Percentiles rank a stretch among this genome's conserved stretches.
These are phyloP conservation scores for Panaeolus papilionaceus DNA, from an alignment of 768 basidiomycete species.

Conservation along the genomic window DNA sequence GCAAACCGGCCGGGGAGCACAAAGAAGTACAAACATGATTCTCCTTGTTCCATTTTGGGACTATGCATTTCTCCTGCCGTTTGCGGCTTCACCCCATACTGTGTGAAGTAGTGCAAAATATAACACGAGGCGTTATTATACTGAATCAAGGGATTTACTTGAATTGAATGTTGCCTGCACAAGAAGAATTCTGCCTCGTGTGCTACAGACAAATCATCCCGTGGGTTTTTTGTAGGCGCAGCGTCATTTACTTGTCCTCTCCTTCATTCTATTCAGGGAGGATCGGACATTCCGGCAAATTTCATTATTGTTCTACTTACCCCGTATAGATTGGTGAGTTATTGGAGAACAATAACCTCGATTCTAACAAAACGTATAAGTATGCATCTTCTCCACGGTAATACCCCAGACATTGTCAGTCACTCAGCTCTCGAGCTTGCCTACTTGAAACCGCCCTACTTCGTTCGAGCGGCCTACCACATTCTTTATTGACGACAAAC, in stretches of 20 bases:
- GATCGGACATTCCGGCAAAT: not conserved
- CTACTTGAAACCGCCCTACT: slow-evolving; percentile 20
- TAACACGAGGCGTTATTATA: not conserved
- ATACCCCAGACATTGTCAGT: slow-evolving; percentile 13
- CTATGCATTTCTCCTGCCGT: not conserved
- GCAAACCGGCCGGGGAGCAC: not conserved
- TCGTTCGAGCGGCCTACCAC: slow-evolving; percentile 1
- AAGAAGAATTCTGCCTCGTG: not conserved
- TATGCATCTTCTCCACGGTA: not conserved
- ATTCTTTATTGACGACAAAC: slow-evolving; percentile 1
- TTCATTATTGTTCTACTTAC: not conserved
- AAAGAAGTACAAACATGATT: slow-evolving; percentile 1
- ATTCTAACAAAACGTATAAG: slow-evolving; percentile 21
- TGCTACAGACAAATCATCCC: not conserved
- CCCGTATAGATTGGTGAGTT: not conserved
- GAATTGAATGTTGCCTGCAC: not conserved
- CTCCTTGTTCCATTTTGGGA: slow-evolving; percentile 9
- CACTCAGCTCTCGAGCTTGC: not conserved
- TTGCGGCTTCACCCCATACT: not conserved
- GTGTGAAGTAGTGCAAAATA: not conserved
- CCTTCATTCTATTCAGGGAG: slow-evolving; percentile 16
- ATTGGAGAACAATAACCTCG: slow-evolving; percentile 26
- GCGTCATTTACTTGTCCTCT: not conserved
- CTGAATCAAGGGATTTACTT: slow-evolving; percentile 5
- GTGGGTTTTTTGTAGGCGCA: not conserved